Conservation (phyloP, 345 rosid species). For the Barbarea vulgaris region DNA sequence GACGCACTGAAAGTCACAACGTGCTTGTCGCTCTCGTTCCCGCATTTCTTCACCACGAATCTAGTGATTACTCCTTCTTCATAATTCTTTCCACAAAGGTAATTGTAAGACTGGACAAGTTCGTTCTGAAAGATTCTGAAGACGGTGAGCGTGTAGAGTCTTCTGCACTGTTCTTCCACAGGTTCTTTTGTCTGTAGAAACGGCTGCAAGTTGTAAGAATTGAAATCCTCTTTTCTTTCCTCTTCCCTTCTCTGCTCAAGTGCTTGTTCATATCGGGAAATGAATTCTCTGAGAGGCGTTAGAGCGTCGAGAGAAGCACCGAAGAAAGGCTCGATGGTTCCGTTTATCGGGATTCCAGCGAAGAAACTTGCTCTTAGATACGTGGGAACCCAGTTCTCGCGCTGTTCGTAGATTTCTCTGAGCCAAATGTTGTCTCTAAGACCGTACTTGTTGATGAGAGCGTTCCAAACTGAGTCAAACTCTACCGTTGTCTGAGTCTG, state of each 20-base stretch:
- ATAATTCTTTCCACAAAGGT: slow-evolving; percentile 64
- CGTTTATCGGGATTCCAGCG: slow-evolving; percentile 71
- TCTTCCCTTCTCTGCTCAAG: slow-evolving; percentile 73
- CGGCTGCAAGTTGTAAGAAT: slow-evolving; percentile 65
- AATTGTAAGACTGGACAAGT: slow-evolving; percentile 65
- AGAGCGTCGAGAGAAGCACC: slow-evolving; percentile 58
- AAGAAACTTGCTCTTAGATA: slow-evolving; percentile 71
- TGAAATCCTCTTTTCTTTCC: slow-evolving; percentile 84
- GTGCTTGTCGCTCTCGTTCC: slow-evolving; percentile 70
- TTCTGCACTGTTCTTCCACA: slow-evolving; percentile 81
- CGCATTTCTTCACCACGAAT: slow-evolving; percentile 66
- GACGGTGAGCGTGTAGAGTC: slow-evolving; percentile 66
- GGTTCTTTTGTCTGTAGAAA: slow-evolving; percentile 76
- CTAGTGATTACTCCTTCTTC: slow-evolving; percentile 78
- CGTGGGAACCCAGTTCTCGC: slow-evolving; percentile 79
- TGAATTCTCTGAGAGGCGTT: slow-evolving; percentile 63
- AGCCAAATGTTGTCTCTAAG: slow-evolving; percentile 69
- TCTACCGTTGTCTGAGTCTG: slow-evolving; percentile 66
- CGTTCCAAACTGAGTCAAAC: slow-evolving; percentile 69
- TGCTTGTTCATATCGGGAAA: slow-evolving; percentile 62
- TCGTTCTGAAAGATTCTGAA: slow-evolving; percentile 86
- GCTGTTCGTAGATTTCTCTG: slow-evolving; percentile 65
- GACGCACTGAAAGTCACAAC: slow-evolving; percentile 67
- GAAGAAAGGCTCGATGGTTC: slow-evolving; percentile 61
- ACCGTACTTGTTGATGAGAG: slow-evolving; percentile 61